Evolutionary conservation across 2,329 filamentous ascomycete genomes (phyloP).

Genomic region (Chaetomiaceae sp.): DNA sequence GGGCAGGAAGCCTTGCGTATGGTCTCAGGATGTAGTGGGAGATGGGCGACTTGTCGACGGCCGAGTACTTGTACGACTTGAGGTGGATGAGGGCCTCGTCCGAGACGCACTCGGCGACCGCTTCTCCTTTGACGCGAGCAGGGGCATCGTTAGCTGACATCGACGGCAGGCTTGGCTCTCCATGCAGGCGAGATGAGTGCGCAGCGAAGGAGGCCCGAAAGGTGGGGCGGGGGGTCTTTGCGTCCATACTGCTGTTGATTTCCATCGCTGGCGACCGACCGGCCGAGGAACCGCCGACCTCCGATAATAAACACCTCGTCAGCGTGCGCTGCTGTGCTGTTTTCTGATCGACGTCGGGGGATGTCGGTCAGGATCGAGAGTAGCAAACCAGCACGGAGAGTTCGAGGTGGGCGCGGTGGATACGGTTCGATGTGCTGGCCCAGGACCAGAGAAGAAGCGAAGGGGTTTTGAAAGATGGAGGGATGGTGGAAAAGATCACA

Average conservation of each 20-base stretch:
- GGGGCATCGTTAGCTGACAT: conserved; percentile 6
- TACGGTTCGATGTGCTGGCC: too few relatives aligned
- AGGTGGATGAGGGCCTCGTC: conserved; percentile 88
- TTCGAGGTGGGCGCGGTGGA: too few relatives aligned
- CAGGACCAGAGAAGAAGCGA: too few relatives aligned
- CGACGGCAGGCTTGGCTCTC: neutral
- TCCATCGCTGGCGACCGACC: conserved; percentile 2
- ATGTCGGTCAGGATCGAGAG: too few relatives aligned
- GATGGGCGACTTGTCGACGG: conserved; percentile 89
- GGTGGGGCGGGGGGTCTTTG: conserved; percentile 3
- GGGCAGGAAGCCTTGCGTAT: conserved; percentile 62
- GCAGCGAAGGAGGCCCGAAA: neutral
- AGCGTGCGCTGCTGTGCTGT: too few relatives aligned
- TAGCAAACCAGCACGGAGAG: too few relatives aligned
- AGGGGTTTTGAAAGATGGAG: too few relatives aligned
- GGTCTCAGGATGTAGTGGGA: conserved; percentile 91
- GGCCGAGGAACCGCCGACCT: neutral
- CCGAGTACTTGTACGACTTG: conserved; percentile 94
- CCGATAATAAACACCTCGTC: too few relatives aligned
- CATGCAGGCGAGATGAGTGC: too few relatives aligned
- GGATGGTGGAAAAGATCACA: too few relatives aligned
- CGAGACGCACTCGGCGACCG: conserved; percentile 68
- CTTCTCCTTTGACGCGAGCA: conserved; percentile 36
- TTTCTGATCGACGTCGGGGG: too few relatives aligned
- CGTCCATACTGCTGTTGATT: conserved; percentile 6